These are phyloP conservation scores for Fusarium burgessii DNA, from an alignment of 2,329 filamentous ascomycete genomes.

Conservation along the genomic window DNA sequence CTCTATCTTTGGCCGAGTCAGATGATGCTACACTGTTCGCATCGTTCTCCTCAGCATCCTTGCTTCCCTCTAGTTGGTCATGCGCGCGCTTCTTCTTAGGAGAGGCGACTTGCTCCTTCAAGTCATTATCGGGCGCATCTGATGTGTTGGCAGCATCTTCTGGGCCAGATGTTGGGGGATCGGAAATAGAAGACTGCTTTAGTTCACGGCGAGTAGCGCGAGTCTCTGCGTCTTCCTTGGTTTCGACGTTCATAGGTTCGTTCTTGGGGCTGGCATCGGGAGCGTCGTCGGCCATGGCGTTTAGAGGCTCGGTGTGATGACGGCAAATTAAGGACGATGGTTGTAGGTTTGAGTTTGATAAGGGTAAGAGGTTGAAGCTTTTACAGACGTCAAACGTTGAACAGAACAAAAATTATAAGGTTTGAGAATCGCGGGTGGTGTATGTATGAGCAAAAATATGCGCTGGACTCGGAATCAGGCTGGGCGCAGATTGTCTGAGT, in stretches of 20 bases:
- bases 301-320: constrained; percentile 35
- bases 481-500: constrained; percentile 35
- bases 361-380: background rate
- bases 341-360: constrained; percentile 6
- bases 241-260: constrained; percentile 50
- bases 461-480: constrained; percentile 30
- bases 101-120: constrained; percentile 65
- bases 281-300: constrained; percentile 60
- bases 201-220: constrained; percentile 73
- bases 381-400: background rate
- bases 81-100: constrained; percentile 76
- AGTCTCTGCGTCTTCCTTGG: constrained; percentile 71
- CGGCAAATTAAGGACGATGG: constrained; percentile 16
- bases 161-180: constrained; percentile 49
- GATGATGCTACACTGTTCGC: constrained; percentile 56
- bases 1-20: constrained; percentile 62
- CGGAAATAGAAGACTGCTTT: constrained; percentile 73
- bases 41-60: constrained; percentile 58
- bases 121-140: constrained; percentile 52
- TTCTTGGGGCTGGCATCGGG: constrained; percentile 57
- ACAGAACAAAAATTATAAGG: background rate
- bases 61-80: constrained; percentile 67
- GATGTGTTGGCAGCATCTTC: constrained; percentile 50
- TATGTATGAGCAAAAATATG: constrained; percentile 6
- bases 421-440: background rate